These are phyloP conservation scores for Sarocladiaceae sp. DNA, from an alignment of 2,329 filamentous ascomycete genomes.

Conservation along the genomic window DNA sequence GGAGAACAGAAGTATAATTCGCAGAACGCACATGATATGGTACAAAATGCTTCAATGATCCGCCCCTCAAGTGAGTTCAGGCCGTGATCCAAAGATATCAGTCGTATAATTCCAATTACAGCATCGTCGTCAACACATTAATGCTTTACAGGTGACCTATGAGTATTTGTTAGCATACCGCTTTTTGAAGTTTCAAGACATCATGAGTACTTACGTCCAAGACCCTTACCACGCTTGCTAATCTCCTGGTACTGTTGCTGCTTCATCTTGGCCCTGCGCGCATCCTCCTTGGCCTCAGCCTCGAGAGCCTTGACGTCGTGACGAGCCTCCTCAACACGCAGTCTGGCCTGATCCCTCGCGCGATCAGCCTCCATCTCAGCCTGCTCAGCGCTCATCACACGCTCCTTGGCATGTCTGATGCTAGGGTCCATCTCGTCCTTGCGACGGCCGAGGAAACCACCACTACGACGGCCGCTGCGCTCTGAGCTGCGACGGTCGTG, in stretches of 20 bases:
- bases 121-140: background rate
- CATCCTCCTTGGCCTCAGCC: slow-evolving; percentile 61
- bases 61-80: too few species aligned
- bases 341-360: slow-evolving; percentile 53
- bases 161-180: background rate
- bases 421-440: slow-evolving; percentile 52
- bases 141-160: slow-evolving; percentile 3
- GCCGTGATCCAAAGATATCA: too few species aligned
- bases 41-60: too few species aligned
- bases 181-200: background rate
- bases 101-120: too few species aligned
- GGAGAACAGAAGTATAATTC: too few species aligned
- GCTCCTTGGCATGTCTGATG: slow-evolving; percentile 58
- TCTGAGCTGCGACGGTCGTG: slow-evolving; percentile 15
- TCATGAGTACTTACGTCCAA: slow-evolving; percentile 53
- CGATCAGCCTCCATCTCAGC: slow-evolving; percentile 63
- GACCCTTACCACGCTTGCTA: slow-evolving; percentile 64
- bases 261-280: slow-evolving; percentile 63
- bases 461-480: slow-evolving; percentile 3
- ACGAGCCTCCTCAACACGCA: slow-evolving; percentile 57
- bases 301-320: slow-evolving; percentile 61
- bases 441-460: slow-evolving; percentile 36
- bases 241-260: slow-evolving; percentile 60
- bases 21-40: too few species aligned
- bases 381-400: slow-evolving; percentile 56